Evolutionary conservation across 2,329 filamentous ascomycete species (phyloP).

Genomic region (Bretziella fagacearum): DNA sequence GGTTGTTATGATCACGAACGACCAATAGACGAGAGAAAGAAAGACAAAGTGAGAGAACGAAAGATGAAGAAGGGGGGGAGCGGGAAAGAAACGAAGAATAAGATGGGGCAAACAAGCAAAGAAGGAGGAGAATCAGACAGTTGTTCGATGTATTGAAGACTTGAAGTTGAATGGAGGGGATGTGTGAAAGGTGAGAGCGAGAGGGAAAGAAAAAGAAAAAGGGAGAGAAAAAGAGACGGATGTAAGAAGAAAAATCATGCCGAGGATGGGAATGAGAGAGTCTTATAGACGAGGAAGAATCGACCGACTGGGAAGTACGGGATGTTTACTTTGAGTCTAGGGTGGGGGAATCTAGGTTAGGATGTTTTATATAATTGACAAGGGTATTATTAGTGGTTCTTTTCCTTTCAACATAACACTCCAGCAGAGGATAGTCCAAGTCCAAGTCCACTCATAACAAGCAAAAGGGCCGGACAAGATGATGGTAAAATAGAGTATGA

Average conservation of each 20-base stretch:
- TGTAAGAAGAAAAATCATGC: background rate
- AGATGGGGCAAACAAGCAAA: background rate
- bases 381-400: no score
- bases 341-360: no score
- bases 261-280: background rate
- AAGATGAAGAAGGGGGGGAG: background rate
- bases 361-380: no score
- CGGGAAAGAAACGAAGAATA: background rate
- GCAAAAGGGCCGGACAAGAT: no score
- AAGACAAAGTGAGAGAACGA: background rate
- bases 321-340: no score
- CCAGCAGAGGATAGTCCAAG: no score
- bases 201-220: background rate
- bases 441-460: no score
- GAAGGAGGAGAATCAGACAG: background rate
- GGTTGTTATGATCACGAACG: slow-evolving; percentile 5
- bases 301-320: no score
- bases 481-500: no score
- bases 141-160: background rate
- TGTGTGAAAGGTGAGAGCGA: background rate
- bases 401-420: no score
- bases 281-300: slow-evolving; percentile 3
- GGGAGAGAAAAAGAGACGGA: background rate
- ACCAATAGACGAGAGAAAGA: slow-evolving; percentile 2
- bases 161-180: background rate